These are phyloP conservation scores for Fusarium virguliforme DNA, from an alignment of 2,329 filamentous ascomycete species.

Conservation along the genomic window DNA sequence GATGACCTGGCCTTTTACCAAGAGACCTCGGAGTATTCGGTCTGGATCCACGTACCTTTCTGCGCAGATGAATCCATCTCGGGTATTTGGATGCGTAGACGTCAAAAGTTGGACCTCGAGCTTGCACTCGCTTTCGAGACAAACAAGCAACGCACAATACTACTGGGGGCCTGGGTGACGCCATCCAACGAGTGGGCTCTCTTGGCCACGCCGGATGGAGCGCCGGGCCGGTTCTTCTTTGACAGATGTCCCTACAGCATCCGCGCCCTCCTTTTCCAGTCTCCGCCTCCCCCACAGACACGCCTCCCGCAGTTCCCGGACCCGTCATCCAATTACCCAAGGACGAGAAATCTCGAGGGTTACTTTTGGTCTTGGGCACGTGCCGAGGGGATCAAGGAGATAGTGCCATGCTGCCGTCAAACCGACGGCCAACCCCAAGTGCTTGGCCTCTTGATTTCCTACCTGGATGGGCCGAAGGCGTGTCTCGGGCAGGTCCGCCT, in stretches of 20 bases:
- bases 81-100: not conserved
- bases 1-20: slow-evolving; percentile 1
- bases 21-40: not conserved
- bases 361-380: slow-evolving; percentile 2
- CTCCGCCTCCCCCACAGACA: not conserved
- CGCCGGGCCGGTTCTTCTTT: not conserved
- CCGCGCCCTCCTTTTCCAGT: not conserved
- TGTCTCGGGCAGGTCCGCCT: slow-evolving; percentile 7
- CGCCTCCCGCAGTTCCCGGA: not conserved
- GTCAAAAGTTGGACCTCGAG: not conserved
- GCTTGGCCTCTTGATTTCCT: not conserved
- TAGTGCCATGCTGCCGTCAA: not conserved
- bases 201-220: not conserved
- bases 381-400: not conserved
- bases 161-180: not conserved
- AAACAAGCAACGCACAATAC: not conserved
- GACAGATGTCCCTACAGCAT: not conserved
- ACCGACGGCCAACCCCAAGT: not conserved
- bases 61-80: not conserved
- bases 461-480: not conserved
- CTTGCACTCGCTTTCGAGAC: slow-evolving; percentile 5
- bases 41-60: slow-evolving; percentile 8
- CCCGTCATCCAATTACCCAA: slow-evolving; percentile 1
- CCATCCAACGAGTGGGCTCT: not conserved
- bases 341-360: not conserved